Base-by-base conservation (phyloP, 768 basidiomycete species). In the Grammothele lineata region DNA sequence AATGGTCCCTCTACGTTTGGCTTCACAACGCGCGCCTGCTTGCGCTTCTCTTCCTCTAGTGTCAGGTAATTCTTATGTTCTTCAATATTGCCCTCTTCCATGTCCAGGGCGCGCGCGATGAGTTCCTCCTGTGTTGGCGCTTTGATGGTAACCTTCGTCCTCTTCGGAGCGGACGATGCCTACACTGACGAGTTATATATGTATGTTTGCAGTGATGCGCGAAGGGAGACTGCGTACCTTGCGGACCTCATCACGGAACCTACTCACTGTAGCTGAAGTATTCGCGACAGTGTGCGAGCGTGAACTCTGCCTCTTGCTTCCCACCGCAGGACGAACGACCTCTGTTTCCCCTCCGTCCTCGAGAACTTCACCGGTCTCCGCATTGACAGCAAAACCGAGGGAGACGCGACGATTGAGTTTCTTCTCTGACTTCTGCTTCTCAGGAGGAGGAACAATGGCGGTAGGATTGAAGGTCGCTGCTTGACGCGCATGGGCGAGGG, bases 1-100 rank as follows among this genome's bases (percentile, higher is more conserved):
- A 87, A 63, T 3, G 87, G 86, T 0, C 85, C 89, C 22, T 80
- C 69, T 7, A 84, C 71, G 10, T 70, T 62, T n/a, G 75, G 69
- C 36, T 85, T 80, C 23, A 83, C 77, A 21, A 82, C 81, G 11
- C 71, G 67, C 21, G 78, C 83, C 25, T 79, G 79, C 58, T 77
- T 81, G 7, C 89, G 79, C 55, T 87, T 90, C 65, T 90, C 88
- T 58, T 89, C 90, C 56, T 94, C 92, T 2, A 80, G 65, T 40
- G 74, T 77, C 23, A 93, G 78, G 59, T 92, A 93, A 55, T 91
- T 78, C 27, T 78, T 72, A 53, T 93, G 87, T 38, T 89, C 83
- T 5, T 74, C 72, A 18, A 84, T 80, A 61, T 94, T 94, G 0
- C 84, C 82, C 63, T 92, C 91, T 63, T 93, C 92, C 43, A 83